Conservation (phyloP, 1,284 basidiomycete genomes). For the Ustilago tritici region DNA sequence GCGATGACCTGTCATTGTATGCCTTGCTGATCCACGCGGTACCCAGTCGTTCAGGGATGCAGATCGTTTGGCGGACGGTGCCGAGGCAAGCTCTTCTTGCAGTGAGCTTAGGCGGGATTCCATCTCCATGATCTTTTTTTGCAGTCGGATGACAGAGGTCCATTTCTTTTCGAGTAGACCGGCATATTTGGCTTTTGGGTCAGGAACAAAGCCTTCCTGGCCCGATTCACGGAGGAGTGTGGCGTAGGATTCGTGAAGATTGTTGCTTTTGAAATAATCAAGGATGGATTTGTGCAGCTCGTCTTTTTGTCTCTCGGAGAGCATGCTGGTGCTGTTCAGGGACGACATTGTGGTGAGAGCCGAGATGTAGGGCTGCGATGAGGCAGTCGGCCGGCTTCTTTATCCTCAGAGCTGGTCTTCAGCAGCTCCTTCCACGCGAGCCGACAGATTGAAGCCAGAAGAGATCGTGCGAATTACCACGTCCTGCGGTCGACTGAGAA, state of each 20-base stretch:
- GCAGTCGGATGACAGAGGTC: slow-evolving; percentile 89
- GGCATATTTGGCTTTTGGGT: slow-evolving; percentile 84
- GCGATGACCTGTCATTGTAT: slow-evolving; percentile 84
- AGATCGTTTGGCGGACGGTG: slow-evolving; percentile 76
- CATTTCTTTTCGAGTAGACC: slow-evolving; percentile 93
- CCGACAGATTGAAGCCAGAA: no score
- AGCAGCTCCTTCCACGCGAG: no score
- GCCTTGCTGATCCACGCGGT: slow-evolving; percentile 81
- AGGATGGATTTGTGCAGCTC: slow-evolving; percentile 89
- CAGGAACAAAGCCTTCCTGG: slow-evolving; percentile 78
- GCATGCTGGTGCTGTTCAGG: slow-evolving; percentile 66
- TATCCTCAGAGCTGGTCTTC: no score
- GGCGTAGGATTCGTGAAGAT: slow-evolving; percentile 76
- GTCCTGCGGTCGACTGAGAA: no score
- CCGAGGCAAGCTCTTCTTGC: slow-evolving; percentile 78
- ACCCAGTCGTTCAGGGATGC: slow-evolving; percentile 83
- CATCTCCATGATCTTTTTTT: slow-evolving; percentile 84
- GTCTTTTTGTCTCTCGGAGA: slow-evolving; percentile 83
- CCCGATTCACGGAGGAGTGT: slow-evolving; percentile 75
- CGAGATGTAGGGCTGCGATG: neutral
- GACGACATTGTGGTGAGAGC: slow-evolving; percentile 19
- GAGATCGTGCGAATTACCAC: no score
- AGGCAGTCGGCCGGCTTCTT: no score
- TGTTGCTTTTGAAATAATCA: slow-evolving; percentile 81
- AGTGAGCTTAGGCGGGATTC: slow-evolving; percentile 82